Evolutionary conservation across 805 yeast species (phyloP).

Genomic region (Zygosaccharomyces kombuchaensis): DNA sequence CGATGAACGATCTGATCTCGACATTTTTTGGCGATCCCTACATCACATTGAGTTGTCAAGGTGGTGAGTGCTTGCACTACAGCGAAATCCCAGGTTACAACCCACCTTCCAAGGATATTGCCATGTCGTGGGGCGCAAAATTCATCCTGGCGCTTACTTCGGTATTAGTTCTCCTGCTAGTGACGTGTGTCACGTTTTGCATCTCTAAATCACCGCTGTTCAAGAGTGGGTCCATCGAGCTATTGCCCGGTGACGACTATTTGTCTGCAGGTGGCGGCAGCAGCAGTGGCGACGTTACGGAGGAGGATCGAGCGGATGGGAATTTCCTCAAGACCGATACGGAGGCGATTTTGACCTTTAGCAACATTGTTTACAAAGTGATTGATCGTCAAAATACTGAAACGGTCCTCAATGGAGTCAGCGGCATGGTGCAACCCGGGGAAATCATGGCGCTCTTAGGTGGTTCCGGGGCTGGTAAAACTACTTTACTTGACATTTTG

Average conservation of each 20-base stretch:
- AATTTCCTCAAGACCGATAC: conserved; percentile 47
- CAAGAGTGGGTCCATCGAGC: conserved; percentile 26
- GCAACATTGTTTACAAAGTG: conserved; percentile 53
- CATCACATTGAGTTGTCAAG: conserved; percentile 71
- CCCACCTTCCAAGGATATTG: conserved; percentile 46
- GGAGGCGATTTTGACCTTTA: conserved; percentile 75
- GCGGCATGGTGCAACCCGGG: conserved; percentile 80
- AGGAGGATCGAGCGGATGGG: conserved; percentile 33
- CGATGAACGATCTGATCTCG: conserved; percentile 87
- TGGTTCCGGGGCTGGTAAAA: conserved; percentile 98
- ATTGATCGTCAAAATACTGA: conserved; percentile 11
- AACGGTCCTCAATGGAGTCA: conserved; percentile 55
- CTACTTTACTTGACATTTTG: conserved; percentile 84
- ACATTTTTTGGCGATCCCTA: conserved; percentile 94
- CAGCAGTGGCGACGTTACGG: conserved; percentile 1
- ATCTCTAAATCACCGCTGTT: conserved; percentile 61
- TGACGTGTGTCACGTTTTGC: conserved; percentile 38
- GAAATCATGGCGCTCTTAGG: conserved; percentile 96
- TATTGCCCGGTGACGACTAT: conserved; percentile 27
- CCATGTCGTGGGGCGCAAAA: conserved; percentile 36
- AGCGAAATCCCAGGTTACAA: conserved; percentile 91
- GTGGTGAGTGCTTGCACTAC: conserved; percentile 90
- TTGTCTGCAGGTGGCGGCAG: conserved; percentile 15
- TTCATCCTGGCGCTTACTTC: conserved; percentile 41
- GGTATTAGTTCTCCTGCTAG: conserved; percentile 36